Percentiles rank a stretch among this genome's conserved stretches.
These are phyloP conservation scores for Debaryomyces coudertii DNA, from an alignment of 1,139 yeast genomes.

Conservation along the genomic window DNA sequence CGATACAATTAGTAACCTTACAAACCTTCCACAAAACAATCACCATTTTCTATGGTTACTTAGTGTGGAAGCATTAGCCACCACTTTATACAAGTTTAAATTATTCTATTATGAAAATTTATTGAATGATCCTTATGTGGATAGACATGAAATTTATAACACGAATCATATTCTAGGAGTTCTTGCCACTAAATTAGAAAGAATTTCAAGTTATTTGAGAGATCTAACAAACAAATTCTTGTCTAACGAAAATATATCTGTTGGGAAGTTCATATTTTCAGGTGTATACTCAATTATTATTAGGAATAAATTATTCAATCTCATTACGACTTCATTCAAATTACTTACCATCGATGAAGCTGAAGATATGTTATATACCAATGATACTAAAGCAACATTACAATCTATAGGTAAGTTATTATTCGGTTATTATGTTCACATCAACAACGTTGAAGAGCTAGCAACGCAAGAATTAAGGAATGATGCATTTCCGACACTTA, in stretches of 20 bases:
- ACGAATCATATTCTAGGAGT: conserved; percentile 2
- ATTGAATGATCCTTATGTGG: conserved; percentile 11
- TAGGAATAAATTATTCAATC: conserved; percentile 11
- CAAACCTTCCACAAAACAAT: conserved; percentile 15
- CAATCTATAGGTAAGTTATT: conserved; percentile 15
- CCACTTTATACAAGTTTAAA: conserved; percentile 16
- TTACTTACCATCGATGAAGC: conserved; percentile 22
- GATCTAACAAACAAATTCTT: conserved; percentile 11
- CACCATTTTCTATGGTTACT: conserved; percentile 28
- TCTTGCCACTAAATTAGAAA: conserved; percentile 16
- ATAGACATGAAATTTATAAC: conserved; percentile 2
- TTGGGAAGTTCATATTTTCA: conserved; percentile 10
- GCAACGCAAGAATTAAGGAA: conserved; percentile 9
- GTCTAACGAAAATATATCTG: conserved; percentile 1
- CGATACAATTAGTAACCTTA: conserved; percentile 20
- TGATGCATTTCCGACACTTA: conserved; percentile 22
- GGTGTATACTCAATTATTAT: conserved; percentile 10
- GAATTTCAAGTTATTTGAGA: conserved; percentile 17
- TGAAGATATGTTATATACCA: conserved; percentile 15
- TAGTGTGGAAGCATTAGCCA: conserved; percentile 18
- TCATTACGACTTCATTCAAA: conserved; percentile 18
- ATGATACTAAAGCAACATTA: conserved; percentile 12
- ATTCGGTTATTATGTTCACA: conserved; percentile 9
- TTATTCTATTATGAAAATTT: conserved; percentile 15
- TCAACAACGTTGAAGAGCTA: conserved; percentile 9